Base-by-base conservation (phyloP, 306 rosid species). In the Citrullus mucosospermus region DNA sequence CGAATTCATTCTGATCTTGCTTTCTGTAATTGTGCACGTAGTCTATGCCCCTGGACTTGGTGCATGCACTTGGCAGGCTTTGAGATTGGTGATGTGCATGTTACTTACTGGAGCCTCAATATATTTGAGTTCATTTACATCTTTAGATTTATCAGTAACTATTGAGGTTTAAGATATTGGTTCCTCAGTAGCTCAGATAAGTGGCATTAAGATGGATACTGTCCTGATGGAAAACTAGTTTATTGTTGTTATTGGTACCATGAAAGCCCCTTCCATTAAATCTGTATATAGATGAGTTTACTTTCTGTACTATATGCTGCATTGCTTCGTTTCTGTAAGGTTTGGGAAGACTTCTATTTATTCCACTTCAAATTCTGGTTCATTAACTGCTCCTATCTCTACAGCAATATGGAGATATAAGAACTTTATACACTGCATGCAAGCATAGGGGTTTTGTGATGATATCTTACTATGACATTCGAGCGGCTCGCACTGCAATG, bases 371-470 rank as follows among this genome's bases (percentile, higher is more conserved):
- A 38, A 63, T 76, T 80, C 81, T 77, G 72, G 46, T 81, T 73
- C 38, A 48, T 51, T 56, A 58, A 48, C 76, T 71, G 55, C 34
- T 56, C 78, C 75, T 17, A 43, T 79, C 65, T 84, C 51, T 63
- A 9, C 53, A 93, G 98, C 98, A 91, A 88, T 90, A 87, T 75
- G 98, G 98, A 82, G 98, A 90, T 84, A 91, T 93, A 90, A 83
- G 97, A 85, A 90, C 98, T 82, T 84, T 93, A 79, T 93, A 93
- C 82, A 93, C 98, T 66, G 97, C 97, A 58, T 91, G 98, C 93
- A 93, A 93, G 89, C 98, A 91, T 82, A 84, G 98, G 79, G 98
- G 98, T 53, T 93, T 93, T 81, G 98, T 93, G 85, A 93, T 93
- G 98, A 93, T 93, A 84, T 93, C 98, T 50, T 93, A 93, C 89